These are phyloP conservation scores for Murraya paniculata DNA, from an alignment of 345 rosid species.

Conservation along the genomic window DNA sequence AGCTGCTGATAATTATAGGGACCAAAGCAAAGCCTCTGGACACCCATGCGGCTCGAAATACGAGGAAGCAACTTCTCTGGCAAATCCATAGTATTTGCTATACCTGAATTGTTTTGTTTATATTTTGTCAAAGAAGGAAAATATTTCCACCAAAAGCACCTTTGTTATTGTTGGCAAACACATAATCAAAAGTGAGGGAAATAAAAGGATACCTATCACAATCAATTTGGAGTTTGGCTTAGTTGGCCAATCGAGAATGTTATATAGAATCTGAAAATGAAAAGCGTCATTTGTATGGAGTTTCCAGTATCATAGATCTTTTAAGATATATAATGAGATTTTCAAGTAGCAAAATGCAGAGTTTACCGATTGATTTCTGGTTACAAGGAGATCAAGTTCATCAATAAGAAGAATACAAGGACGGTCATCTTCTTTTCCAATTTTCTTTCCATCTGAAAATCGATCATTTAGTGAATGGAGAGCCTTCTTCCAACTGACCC, in stretches of 20 bases:
- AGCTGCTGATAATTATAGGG: conserved; percentile 91
- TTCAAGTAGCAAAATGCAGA: conserved; percentile 13
- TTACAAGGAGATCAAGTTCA: conserved; percentile 94
- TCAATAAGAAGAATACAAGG: conserved; percentile 95
- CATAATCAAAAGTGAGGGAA: background rate
- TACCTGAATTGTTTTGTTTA: conserved; percentile 43
- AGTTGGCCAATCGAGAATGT: conserved; percentile 96
- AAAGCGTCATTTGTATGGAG: background rate
- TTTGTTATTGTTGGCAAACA: background rate
- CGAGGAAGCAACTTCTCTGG: conserved; percentile 98
- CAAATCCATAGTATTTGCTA: conserved; percentile 98
- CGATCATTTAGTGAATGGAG: conserved; percentile 70
- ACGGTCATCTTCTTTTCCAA: conserved; percentile 53
- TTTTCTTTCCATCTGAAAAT: conserved; percentile 65
- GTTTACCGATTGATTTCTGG: conserved; percentile 88
- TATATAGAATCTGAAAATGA: conserved; percentile 62
- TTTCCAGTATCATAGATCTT: too few species aligned
- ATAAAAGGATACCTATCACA: conserved; percentile 57
- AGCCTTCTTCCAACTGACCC: conserved; percentile 93
- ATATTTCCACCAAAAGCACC: background rate
- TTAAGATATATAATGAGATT: background rate
- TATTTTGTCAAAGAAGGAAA: background rate
- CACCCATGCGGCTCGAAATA: conserved; percentile 94
- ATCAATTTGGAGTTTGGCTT: conserved; percentile 77
- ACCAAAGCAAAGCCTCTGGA: conserved; percentile 94